phyloP scores from a whole-genome alignment of 164 flowering plant genomes.

The Protea cynaroides region DNA sequence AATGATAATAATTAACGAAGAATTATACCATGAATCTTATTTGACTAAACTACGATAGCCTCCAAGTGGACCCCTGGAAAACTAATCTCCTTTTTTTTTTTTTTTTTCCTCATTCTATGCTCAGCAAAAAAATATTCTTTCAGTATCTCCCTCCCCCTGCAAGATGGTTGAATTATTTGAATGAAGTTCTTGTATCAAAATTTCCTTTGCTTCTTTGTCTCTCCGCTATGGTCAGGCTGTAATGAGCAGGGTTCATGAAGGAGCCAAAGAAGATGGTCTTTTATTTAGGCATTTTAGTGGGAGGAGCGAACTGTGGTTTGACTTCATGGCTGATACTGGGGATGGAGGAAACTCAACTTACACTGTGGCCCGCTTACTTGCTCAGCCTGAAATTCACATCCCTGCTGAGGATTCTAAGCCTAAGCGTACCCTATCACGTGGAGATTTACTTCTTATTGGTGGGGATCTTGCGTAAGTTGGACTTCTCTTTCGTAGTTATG shows the following conservation, averaged over 20 bases:
- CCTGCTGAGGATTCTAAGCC: slow-evolving; percentile 28
- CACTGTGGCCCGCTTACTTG: slow-evolving; percentile 82
- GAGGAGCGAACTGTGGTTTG: slow-evolving; percentile 90
- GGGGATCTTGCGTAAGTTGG: slow-evolving; percentile 99
- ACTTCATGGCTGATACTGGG: slow-evolving; percentile 99
- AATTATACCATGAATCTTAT: too few species aligned
- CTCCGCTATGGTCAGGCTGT: slow-evolving; percentile 60
- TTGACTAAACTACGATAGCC: too few species aligned
- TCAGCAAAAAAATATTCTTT: too few species aligned
- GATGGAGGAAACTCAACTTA: slow-evolving; percentile 99
- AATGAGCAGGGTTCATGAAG: slow-evolving; percentile 66
- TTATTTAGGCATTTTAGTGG: slow-evolving; percentile 76
- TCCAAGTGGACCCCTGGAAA: too few species aligned
- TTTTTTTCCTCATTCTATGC: too few species aligned
- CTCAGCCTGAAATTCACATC: slow-evolving; percentile 62
- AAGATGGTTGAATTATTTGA: not conserved
- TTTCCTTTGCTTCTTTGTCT: not conserved
- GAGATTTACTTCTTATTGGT: slow-evolving; percentile 80
- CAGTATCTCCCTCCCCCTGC: not conserved
- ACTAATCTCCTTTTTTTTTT: too few species aligned
- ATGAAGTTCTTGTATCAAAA: not conserved
- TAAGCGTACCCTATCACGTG: slow-evolving; percentile 58
- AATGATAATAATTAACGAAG: too few species aligned
- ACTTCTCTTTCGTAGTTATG: not conserved
- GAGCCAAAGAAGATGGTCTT: slow-evolving; percentile 44